Evolutionary conservation across 768 basidiomycete genomes (phyloP), one percentile per base, ranked within the genome.

Genomic region (Lactarius quietus): DNA sequence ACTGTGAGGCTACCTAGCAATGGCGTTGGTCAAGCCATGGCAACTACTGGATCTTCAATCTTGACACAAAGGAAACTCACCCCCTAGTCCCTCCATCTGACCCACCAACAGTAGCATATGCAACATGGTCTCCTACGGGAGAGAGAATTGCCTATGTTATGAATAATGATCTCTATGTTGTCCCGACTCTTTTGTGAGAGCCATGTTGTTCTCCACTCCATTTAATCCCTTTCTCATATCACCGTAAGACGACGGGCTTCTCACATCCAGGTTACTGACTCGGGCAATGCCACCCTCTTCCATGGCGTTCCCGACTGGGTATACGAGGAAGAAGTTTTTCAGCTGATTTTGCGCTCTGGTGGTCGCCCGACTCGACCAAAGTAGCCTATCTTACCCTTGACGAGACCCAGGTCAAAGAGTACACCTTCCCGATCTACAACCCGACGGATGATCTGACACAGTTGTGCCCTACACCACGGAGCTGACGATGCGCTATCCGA

Each of bases 231-330:
- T 62, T 54, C 56, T 53, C 63, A 20, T 54, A 81, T 78, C 53
- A 64, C 33, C 12, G 26, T 26, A 36, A 72, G 69, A 36, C 70
- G 76, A 9, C 74, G 77, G 3, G 73, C 80, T 1, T 69, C 78
- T 17, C 78, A 87, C 12, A 88, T 95, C 57, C 87, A 89, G 12
- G 81, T 98, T 12, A 99, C 96, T 2, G 78, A 80, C 1, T 84
- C 87, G 17, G 97, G 97, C 0, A 91, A 89, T 59, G 82, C 85
- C 0, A 89, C 90, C 0, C 80, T 95, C 18, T 97, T 98, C 80
- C 87, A 98, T 71, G 97, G 97, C 8, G 90, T 97, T 2, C 92
- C 94, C 0, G 94, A 97, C 74, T 98, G 97, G 96, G 96, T 98
- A 6, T 95, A 95, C 75, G 94, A 96, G 74, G 93, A 96, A 73